phyloP scores from a whole-genome alignment of 139 green algal genomes.

The Pseudopediastrum boryanum region DNA sequence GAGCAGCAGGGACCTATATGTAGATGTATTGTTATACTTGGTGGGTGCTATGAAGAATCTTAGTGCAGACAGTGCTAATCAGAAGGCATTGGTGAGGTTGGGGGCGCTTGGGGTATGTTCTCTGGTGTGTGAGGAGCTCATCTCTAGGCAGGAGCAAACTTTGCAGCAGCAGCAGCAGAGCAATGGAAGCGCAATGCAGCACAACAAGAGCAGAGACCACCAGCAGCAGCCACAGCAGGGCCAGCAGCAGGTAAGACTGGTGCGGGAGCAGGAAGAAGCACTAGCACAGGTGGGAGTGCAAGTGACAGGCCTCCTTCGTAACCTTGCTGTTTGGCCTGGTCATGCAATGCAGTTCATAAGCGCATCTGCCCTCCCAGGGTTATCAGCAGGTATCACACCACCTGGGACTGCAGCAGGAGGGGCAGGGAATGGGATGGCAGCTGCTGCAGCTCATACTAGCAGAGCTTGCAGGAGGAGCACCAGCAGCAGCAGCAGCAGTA shows the following conservation, averaged over 20 bases:
- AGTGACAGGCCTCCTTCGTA: conserved; percentile 16
- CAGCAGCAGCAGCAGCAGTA: not conserved
- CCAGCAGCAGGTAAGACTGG: not conserved
- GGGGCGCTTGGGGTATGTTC: not conserved
- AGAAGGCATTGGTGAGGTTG: conserved; percentile 5
- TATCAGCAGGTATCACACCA: too few species aligned
- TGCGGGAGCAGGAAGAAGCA: not conserved
- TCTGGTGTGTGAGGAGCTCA: too few species aligned
- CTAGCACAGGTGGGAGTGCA: conserved; percentile 14
- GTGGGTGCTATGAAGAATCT: conserved; percentile 17
- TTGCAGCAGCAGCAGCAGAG: conserved; percentile 1
- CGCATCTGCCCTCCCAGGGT: too few species aligned
- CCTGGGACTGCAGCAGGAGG: conserved; percentile 21
- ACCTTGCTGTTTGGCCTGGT: not conserved
- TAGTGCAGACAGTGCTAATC: conserved; percentile 17
- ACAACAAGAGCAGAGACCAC: not conserved
- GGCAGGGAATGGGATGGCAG: not conserved
- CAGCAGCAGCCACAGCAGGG: not conserved
- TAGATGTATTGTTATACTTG: conserved; percentile 13
- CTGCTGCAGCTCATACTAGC: not conserved
- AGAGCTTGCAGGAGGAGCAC: not conserved
- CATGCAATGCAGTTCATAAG: conserved; percentile 12
- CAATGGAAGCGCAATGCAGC: not conserved
- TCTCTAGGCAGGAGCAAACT: too few species aligned
- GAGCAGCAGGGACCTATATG: too few species aligned